phyloP scores from a whole-genome alignment of 1,139 yeast genomes.

The Lodderomyces orthopsilosis region DNA sequence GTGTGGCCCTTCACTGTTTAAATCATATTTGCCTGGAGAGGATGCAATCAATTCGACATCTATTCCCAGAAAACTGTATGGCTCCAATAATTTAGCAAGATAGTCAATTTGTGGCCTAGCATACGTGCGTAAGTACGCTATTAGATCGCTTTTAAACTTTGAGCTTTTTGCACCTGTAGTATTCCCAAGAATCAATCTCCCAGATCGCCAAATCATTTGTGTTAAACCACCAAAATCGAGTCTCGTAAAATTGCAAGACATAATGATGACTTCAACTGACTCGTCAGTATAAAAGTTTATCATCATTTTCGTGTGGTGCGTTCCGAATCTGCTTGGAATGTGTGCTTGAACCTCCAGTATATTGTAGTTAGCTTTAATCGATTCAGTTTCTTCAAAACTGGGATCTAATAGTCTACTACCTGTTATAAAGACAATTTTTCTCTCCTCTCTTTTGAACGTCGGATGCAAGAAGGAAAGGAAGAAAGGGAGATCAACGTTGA shows the following conservation, averaged over 20 bases:
- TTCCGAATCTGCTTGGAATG: constrained; percentile 37
- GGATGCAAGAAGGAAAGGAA: constrained; percentile 34
- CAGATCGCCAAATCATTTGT: constrained; percentile 67
- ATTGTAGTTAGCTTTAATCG: constrained; percentile 20
- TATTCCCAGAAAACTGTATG: constrained; percentile 44
- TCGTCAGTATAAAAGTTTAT: constrained; percentile 48
- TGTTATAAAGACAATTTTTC: constrained; percentile 30
- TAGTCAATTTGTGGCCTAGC: constrained; percentile 22
- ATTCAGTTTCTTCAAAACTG: constrained; percentile 13
- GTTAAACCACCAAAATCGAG: constrained; percentile 57
- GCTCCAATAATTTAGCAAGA: constrained; percentile 27
- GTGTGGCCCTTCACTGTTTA: constrained; percentile 18
- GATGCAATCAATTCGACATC: constrained; percentile 58
- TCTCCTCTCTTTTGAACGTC: constrained; percentile 19
- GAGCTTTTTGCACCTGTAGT: constrained; percentile 11
- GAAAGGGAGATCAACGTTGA: constrained; percentile 42
- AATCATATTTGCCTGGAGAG: constrained; percentile 42
- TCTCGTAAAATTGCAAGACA: constrained; percentile 57
- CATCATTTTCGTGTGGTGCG: constrained; percentile 71
- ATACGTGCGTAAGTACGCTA: constrained; percentile 45
- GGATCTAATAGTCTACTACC: constrained; percentile 24
- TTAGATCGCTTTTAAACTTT: constrained; percentile 36
- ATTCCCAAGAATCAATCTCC: constrained; percentile 26
- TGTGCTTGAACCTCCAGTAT: constrained; percentile 30
- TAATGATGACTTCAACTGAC: constrained; percentile 49